These are phyloP conservation scores for Fonsecaea pugnacius DNA, from an alignment of 2,329 filamentous ascomycete species.

Conservation along the genomic window DNA sequence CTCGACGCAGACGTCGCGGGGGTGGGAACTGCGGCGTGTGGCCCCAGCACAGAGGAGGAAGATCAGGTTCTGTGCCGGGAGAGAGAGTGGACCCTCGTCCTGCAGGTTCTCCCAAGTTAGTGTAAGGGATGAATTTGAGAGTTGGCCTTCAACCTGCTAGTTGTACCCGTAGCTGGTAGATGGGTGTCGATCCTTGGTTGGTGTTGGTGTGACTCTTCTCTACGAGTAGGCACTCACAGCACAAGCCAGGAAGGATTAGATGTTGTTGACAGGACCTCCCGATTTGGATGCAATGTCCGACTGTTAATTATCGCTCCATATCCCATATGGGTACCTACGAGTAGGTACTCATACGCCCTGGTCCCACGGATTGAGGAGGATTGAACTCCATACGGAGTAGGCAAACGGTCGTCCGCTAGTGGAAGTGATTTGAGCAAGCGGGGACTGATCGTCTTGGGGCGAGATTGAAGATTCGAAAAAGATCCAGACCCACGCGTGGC, in stretches of 20 bases:
- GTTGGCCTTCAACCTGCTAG: neutral
- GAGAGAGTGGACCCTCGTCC: constrained; percentile 18
- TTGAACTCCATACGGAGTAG: neutral
- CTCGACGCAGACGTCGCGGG: constrained; percentile 43
- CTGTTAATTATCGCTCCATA: neutral
- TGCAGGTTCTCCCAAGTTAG: constrained; percentile 9
- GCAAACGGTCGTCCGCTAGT: neutral
- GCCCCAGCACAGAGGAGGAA: constrained; percentile 30
- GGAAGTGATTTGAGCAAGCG: neutral
- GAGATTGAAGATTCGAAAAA: neutral
- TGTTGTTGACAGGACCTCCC: neutral
- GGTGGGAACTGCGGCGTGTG: constrained; percentile 39
- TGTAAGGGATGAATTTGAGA: neutral
- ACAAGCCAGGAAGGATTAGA: neutral
- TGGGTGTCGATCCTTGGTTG: neutral
- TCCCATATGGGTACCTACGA: too few relatives aligned
- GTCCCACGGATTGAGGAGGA: neutral
- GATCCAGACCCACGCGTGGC: neutral
- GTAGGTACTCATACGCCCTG: neutral
- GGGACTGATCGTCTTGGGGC: neutral
- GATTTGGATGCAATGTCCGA: neutral
- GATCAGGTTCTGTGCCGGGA: constrained; percentile 27
- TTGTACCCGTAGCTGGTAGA: neutral
- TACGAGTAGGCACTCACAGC: neutral
- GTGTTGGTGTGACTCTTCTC: neutral